phyloP scores from a whole-genome alignment of 805 yeast genomes.

The Saccharomyces paradoxus region DNA sequence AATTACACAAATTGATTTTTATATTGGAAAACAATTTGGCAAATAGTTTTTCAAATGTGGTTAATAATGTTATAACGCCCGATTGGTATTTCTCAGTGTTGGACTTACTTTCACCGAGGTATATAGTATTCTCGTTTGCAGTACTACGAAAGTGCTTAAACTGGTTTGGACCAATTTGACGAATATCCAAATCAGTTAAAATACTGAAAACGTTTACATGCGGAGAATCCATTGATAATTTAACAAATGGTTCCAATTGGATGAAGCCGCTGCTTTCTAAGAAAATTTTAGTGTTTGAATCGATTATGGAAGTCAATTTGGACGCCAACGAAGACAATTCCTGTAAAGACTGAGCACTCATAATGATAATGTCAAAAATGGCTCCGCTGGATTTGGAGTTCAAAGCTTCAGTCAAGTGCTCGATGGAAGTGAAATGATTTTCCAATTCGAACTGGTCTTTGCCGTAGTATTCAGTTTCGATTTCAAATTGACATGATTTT shows the following conservation, averaged over 20 bases:
- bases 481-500: slow-evolving; percentile 11
- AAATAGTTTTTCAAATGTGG: slow-evolving; percentile 27
- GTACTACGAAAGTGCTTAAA: slow-evolving; percentile 25
- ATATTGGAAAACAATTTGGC: slow-evolving; percentile 26
- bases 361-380: slow-evolving; percentile 38
- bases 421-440: slow-evolving; percentile 23
- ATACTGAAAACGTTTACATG: slow-evolving; percentile 42
- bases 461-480: slow-evolving; percentile 26
- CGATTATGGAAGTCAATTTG: slow-evolving; percentile 33
- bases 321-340: slow-evolving; percentile 39
- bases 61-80: slow-evolving; percentile 14
- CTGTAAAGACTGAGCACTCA: slow-evolving; percentile 44
- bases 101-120: slow-evolving; percentile 32
- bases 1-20: slow-evolving; percentile 33
- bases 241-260: slow-evolving; percentile 62
- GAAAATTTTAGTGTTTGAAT: slow-evolving; percentile 43
- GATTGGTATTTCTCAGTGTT: slow-evolving; percentile 15
- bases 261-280: slow-evolving; percentile 67
- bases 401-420: slow-evolving; percentile 9
- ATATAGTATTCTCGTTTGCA: slow-evolving; percentile 35
- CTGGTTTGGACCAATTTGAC: slow-evolving; percentile 31
- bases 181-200: slow-evolving; percentile 54
- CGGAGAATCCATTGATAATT: slow-evolving; percentile 35
- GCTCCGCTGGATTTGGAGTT: slow-evolving; percentile 3
- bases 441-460: slow-evolving; percentile 17